A percentile compares a stretch with the other conserved stretches of the same genome.
phyloP scores from a whole-genome alignment of 805 yeast genomes.

The Metschnikowia colocasiae region DNA sequence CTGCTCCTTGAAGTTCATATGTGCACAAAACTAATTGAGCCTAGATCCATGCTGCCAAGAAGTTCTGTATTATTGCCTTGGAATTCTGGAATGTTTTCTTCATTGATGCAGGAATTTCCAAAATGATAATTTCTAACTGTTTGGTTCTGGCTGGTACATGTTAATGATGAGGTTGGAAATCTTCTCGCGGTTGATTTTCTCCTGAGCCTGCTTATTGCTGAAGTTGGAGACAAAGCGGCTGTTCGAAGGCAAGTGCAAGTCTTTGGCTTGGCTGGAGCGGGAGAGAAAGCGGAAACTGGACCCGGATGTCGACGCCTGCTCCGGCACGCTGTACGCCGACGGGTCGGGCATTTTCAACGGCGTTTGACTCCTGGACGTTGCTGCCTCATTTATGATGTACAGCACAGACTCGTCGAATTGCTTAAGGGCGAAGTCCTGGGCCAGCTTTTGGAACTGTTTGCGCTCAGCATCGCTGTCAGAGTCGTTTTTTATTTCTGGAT shows the following conservation, averaged over 20 bases:
- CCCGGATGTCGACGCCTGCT: slow-evolving; percentile 23
- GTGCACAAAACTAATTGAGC: too few species aligned
- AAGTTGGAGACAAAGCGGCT: slow-evolving; percentile 53
- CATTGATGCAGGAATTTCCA: neutral
- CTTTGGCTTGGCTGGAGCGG: slow-evolving; percentile 48
- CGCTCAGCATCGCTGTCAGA: neutral
- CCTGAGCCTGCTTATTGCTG: slow-evolving; percentile 46
- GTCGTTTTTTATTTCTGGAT: neutral
- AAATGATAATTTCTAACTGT: neutral
- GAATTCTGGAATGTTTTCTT: too few species aligned
- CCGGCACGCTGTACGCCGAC: slow-evolving; percentile 10
- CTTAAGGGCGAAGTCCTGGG: neutral
- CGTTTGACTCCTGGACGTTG: neutral
- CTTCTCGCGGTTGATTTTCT: slow-evolving; percentile 51
- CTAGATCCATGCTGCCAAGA: too few species aligned
- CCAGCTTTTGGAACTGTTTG: neutral
- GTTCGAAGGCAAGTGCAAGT: slow-evolving; percentile 49
- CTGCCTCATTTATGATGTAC: slow-evolving; percentile 2
- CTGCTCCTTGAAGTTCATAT: too few species aligned
- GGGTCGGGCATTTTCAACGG: slow-evolving; percentile 26
- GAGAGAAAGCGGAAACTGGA: slow-evolving; percentile 50
- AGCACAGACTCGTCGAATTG: slow-evolving; percentile 1
- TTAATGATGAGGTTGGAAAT: slow-evolving; percentile 54
- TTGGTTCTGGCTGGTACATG: slow-evolving; percentile 21
- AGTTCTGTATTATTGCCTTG: too few species aligned